Base-by-base conservation (phyloP, 768 basidiomycete species). In the Termitomyces sp. region DNA sequence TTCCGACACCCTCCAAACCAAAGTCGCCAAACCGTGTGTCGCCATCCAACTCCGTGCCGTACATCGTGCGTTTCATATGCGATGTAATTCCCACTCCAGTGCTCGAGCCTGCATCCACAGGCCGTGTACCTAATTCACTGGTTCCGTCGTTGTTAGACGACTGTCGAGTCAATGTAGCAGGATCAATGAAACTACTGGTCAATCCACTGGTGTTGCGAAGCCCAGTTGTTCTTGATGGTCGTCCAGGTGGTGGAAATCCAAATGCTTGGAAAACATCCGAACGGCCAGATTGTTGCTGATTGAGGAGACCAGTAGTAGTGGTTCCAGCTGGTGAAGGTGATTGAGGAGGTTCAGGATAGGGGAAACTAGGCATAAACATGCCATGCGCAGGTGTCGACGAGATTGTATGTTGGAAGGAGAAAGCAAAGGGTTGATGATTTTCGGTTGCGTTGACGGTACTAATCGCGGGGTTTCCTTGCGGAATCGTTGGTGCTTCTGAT, bases 11-110 rank as follows among this genome's bases (percentile, higher is more conserved):
- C 68, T 90, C 87, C 28, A 90, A 78, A 42, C 91, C 91, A 69
- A 92, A 92, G 73, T 92, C 91, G 6, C 91, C 91, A 69, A 93
- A 93, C 55, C 91, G 84, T n/a, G 88, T 87, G 68, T 92, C 90
- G 36, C 77, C 78, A n/a, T 91, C 90, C 46, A 91, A 74, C 73
- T 92, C 91, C 0, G 91, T 92, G 8, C 91, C 91, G 71, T 91
- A 92, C 87, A 92, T 90, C 6, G 91, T 92, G 61, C 86, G 82
- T 68, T 82, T 84, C 65, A 81, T 78, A 4, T 80, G 77, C 28
- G 78, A 78, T 16, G 71, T 45, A 56, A 67, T 33, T 24, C 55
- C 63, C 20, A 62, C 35, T 57, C 70, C 70, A 20, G 66, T 64
- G 32, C 69, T 68, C 35, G 71, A 65, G 22, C 64, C 66, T 28